Percentiles rank a stretch among this genome's conserved stretches.
Conservation (phyloP, 2,329 filamentous ascomycete genomes). For the Paraphaeosphaeria minitans region DNA sequence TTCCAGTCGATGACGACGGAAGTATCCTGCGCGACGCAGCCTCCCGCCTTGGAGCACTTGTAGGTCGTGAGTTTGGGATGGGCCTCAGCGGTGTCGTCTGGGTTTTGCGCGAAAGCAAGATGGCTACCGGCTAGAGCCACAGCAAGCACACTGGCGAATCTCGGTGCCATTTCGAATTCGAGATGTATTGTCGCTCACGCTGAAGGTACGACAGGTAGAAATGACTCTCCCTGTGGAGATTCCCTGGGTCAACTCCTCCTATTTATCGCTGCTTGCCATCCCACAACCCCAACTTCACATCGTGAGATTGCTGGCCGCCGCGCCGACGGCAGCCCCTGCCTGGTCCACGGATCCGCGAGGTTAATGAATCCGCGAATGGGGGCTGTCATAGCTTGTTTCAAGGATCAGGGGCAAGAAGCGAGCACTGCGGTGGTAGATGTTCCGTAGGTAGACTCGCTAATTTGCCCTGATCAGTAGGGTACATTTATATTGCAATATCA, state of each 20-base stretch:
- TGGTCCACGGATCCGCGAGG: not conserved
- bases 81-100: conserved; percentile 38
- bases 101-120: not conserved
- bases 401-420: not conserved
- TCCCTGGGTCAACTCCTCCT: not conserved
- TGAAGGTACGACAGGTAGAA: not conserved
- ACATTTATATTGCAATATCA: conserved; percentile 2
- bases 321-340: not conserved
- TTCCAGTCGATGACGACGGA: conserved; percentile 51
- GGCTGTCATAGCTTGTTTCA: not conserved
- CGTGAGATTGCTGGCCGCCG: conserved; percentile 2
- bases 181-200: not conserved
- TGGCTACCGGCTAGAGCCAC: not conserved
- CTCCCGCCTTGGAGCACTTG: conserved; percentile 35
- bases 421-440: not conserved
- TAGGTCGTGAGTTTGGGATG: conserved; percentile 41
- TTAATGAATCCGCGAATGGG: conserved; percentile 6
- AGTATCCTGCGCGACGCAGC: conserved; percentile 33
- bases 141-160: not conserved
- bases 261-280: not conserved
- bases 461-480: not conserved
- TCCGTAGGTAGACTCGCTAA: not conserved
- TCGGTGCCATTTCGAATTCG: not conserved
- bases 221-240: not conserved
- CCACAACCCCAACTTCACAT: not conserved